Conservation (phyloP, 1,284 basidiomycete genomes). For the Trichosporon coremiiforme region DNA sequence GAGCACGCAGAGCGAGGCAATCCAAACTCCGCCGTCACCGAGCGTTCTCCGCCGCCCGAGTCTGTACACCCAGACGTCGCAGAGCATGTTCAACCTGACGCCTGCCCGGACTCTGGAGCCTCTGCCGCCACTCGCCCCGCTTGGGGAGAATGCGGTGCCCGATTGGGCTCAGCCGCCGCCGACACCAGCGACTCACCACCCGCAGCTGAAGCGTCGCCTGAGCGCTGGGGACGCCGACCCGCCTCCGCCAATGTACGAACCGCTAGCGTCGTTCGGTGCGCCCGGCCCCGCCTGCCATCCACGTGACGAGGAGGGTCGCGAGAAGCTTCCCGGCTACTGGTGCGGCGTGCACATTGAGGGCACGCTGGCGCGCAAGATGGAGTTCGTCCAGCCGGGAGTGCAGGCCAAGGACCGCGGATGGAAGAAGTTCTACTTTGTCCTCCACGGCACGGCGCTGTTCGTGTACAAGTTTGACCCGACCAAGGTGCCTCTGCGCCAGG, state of each 20-base stretch:
- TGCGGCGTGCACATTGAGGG: conserved; percentile 80
- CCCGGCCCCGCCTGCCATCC: conserved; percentile 43
- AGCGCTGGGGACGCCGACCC: conserved; percentile 57
- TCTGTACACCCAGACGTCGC: conserved; percentile 67
- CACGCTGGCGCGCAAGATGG: conserved; percentile 89
- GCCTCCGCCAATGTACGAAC: conserved; percentile 55
- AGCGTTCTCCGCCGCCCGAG: conserved; percentile 55
- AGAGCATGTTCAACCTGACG: conserved; percentile 61
- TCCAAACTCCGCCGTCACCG: conserved; percentile 19
- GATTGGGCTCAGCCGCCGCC: conserved; percentile 20
- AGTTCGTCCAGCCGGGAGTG: conserved; percentile 71
- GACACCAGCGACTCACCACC: conserved; percentile 13
- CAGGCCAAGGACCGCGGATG: conserved; percentile 90
- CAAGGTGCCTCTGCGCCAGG: conserved; percentile 51
- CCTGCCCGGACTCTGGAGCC: background rate
- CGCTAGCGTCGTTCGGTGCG: background rate
- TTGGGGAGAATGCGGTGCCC: conserved; percentile 28
- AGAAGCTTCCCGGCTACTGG: conserved; percentile 77
- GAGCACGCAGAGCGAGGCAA: conserved; percentile 21
- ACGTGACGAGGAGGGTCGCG: conserved; percentile 73
- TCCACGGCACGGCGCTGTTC: conserved; percentile 86
- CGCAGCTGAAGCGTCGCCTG: conserved; percentile 50
- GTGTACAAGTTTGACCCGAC: conserved; percentile 72
- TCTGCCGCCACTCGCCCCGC: background rate
- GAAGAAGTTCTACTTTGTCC: conserved; percentile 82